A percentile compares a stretch with the other conserved stretches of the same genome.
phyloP scores from a whole-genome alignment of 352 stramenopile genomes.

The Saprolegnia parasitica region DNA sequence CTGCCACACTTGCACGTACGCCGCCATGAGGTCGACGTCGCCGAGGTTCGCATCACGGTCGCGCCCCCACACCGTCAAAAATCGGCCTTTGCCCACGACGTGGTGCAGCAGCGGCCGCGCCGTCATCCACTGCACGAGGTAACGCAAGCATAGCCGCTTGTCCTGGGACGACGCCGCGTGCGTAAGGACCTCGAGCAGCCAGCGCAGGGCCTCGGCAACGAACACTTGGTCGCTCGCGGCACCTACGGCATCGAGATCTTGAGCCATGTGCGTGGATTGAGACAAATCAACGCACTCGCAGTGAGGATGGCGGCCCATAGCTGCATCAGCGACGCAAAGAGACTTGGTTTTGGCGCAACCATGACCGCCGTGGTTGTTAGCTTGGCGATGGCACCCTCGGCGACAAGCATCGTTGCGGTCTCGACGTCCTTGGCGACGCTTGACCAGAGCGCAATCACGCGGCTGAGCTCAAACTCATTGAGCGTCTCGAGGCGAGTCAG shows the following conservation, averaged over 20 bases:
- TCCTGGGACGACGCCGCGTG: not conserved
- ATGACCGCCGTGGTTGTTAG: not conserved
- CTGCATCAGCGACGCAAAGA: not conserved
- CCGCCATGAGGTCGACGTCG: slow-evolving; percentile 9
- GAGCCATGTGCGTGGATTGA: too few species aligned
- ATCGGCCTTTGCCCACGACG: slow-evolving; percentile 8
- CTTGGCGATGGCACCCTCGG: not conserved
- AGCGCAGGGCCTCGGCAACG: not conserved
- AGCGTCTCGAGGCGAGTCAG: not conserved
- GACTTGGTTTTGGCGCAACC: slow-evolving; percentile 3
- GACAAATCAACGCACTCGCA: too few species aligned
- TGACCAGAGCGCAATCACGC: not conserved
- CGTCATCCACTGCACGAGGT: not conserved
- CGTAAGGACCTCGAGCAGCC: not conserved
- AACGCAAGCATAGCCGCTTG: not conserved
- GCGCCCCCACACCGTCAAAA: not conserved
- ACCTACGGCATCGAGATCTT: too few species aligned
- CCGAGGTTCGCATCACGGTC: not conserved
- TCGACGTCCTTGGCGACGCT: not conserved
- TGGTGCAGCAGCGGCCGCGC: slow-evolving; percentile 10
- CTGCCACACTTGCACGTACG: not conserved
- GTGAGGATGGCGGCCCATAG: not conserved
- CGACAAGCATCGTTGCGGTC: not conserved
- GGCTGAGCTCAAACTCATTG: slow-evolving; percentile 15
- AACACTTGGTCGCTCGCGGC: not conserved